Conservation (phyloP, 176 grass and related monocot species). For the Zea luxurians region DNA sequence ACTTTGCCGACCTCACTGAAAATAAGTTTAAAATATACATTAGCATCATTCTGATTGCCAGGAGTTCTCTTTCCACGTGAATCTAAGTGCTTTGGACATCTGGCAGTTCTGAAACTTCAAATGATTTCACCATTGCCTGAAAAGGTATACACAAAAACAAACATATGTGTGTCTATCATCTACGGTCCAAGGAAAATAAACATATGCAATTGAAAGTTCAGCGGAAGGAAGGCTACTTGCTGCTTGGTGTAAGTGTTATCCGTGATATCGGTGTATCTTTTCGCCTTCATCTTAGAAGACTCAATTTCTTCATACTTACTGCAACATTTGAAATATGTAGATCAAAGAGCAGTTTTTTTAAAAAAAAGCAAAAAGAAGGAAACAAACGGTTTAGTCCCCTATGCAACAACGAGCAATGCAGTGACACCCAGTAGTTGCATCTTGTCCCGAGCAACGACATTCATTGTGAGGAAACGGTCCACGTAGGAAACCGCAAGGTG, state of each 20-base stretch:
- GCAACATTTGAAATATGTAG: conserved; percentile 24
- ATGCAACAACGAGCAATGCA: conserved; percentile 56
- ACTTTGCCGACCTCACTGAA: conserved; percentile 93
- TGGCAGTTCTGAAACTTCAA: too few relatives aligned
- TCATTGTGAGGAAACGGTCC: conserved; percentile 47
- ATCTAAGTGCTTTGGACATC: conserved; percentile 33
- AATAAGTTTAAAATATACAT: conserved; percentile 39
- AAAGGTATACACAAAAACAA: conserved; percentile 39
- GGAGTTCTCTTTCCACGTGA: conserved; percentile 19
- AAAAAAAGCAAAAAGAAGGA: conserved; percentile 5
- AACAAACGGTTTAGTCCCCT: conserved; percentile 21
- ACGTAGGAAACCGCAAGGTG: conserved; percentile 49
- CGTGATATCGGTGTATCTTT: conserved; percentile 39
- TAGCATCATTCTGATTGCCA: neutral
- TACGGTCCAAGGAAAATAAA: neutral
- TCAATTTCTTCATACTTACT: conserved; percentile 65
- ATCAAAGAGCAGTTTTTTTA: neutral
- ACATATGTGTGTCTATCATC: neutral
- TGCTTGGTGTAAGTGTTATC: conserved; percentile 51
- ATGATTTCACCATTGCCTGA: conserved; percentile 98
- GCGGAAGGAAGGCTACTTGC: conserved; percentile 32
- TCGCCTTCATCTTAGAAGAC: conserved; percentile 30
- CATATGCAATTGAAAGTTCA: conserved; percentile 20
- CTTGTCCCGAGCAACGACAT: conserved; percentile 31
- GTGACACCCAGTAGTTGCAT: conserved; percentile 55